Evolutionary conservation across 495 filamentous ascomycete species (phyloP), one percentile per base, ranked within the genome.

Genomic region (Hyaloscypha hepaticicola): DNA sequence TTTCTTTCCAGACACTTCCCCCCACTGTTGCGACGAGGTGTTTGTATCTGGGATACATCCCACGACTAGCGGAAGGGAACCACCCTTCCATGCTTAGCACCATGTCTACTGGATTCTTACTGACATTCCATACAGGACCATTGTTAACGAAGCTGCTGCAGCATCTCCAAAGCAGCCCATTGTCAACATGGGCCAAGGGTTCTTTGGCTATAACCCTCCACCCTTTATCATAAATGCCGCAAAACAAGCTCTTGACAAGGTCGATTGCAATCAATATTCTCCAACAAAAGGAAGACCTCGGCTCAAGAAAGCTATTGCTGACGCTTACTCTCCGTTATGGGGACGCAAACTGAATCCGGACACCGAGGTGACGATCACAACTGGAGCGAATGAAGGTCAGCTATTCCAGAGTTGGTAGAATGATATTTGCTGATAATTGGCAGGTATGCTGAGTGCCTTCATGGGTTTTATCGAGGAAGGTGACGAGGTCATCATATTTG

Each of bases 231-330:
- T 96, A 60, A 84, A 96, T 68, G 95, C 95, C 26, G 95, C 95
- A 55, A 97, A 96, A 75, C 80, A 86, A 22, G 93, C 93, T 41
- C 82, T 99, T 25, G 87, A 97, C 73, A 82, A 85, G n/a, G 95
- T 99, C 6, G 95, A 98, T 58, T 97, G 94, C 81, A 99, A 99
- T 74, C 95, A 99, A 78, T 99, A 99, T 78, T 92, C 93, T 16
- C 95, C 95, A 3, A 98, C 95, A 1, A 92, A 90, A 82, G 95
- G 95, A 58, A 87, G 95, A 0, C 92, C 94, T 38, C 83, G 93
- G 34, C 80, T 99, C 69, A 93, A 88, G 82, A 88, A 98, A 77
- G 95, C 95, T 31, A 84, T 99, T 68, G 89, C 95, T 0, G 86
- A 93, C 64, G 87, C 96, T 11, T 98, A 98, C 75, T 89, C 92